Evolutionary conservation across 495 filamentous ascomycete genomes (phyloP).

Genomic region (Neurospora africana): DNA sequence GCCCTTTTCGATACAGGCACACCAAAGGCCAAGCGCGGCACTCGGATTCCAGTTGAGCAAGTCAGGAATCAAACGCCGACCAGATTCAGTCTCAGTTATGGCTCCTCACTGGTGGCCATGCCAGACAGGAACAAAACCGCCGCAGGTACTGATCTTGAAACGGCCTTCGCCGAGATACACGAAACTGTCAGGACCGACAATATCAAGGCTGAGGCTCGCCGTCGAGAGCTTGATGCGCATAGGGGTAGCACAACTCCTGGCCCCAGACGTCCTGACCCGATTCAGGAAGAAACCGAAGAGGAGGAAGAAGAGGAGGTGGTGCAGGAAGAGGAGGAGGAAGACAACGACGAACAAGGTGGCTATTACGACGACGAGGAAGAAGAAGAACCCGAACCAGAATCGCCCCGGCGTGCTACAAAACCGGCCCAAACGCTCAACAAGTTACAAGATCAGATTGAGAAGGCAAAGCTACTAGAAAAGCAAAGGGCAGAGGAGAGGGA

Average conservation of each 20-base stretch:
- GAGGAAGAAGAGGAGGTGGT: background rate
- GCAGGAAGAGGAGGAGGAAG: background rate
- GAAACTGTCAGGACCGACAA: conserved; percentile 11
- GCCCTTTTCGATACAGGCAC: background rate
- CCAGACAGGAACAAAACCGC: conserved; percentile 9
- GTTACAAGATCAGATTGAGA: background rate
- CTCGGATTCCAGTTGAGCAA: background rate
- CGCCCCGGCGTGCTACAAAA: background rate
- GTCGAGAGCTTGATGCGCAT: background rate
- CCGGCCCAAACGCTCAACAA: background rate
- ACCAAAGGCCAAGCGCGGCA: background rate
- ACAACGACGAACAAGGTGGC: background rate
- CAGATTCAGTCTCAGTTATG: conserved; percentile 24
- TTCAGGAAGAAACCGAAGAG: background rate
- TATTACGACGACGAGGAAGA: background rate
- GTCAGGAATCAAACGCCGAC: conserved; percentile 10
- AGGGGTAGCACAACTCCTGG: background rate
- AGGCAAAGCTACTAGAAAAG: background rate
- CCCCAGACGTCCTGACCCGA: background rate
- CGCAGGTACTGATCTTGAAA: conserved; percentile 6
- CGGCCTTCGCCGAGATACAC: conserved; percentile 11
- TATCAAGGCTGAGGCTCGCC: conserved; percentile 5
- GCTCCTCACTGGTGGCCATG: conserved; percentile 16
- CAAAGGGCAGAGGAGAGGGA: background rate
- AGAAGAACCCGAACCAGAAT: background rate